phyloP scores from a whole-genome alignment of 768 basidiomycete genomes.

The Termitomyces titanicus region DNA sequence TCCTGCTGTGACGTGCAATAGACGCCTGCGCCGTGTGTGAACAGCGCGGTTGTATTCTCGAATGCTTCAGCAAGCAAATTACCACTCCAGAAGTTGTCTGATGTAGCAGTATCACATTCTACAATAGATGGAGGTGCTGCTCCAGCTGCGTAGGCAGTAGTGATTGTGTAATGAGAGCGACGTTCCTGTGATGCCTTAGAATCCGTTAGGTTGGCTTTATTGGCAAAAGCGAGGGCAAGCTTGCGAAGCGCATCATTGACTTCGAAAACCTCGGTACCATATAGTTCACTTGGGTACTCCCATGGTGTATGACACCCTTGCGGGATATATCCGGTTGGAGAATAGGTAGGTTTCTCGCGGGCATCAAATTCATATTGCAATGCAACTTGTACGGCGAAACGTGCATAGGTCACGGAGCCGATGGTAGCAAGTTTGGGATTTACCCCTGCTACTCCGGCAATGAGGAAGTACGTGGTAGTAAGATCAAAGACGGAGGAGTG shows the following conservation, averaged over 20 bases:
- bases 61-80: constrained; percentile 8
- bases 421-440: constrained; percentile 12
- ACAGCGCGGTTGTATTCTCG: constrained; percentile 10
- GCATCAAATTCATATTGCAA: constrained; percentile 13
- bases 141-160: constrained; percentile 1
- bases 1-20: constrained; percentile 13
- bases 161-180: neutral
- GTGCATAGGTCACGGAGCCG: constrained; percentile 12
- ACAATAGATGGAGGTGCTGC: constrained; percentile 10
- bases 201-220: constrained; percentile 1
- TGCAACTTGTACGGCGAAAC: constrained; percentile 11
- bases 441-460: constrained; percentile 11
- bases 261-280: constrained; percentile 12
- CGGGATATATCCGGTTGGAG: constrained; percentile 12
- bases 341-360: constrained; percentile 11
- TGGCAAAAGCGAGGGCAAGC: constrained; percentile 5
- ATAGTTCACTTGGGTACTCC: constrained; percentile 6
- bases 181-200: constrained; percentile 6
- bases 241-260: constrained; percentile 12
- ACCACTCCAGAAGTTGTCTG: constrained; percentile 12
- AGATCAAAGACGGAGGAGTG: constrained; percentile 10
- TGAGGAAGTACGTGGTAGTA: constrained; percentile 9
- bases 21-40: constrained; percentile 9
- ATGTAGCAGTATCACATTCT: constrained; percentile 11
- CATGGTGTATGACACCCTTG: constrained; percentile 5